Percentiles rank a stretch among this genome's conserved stretches.
These are phyloP conservation scores for Torulaspora indica DNA, from an alignment of 805 yeast species.

Conservation along the genomic window DNA sequence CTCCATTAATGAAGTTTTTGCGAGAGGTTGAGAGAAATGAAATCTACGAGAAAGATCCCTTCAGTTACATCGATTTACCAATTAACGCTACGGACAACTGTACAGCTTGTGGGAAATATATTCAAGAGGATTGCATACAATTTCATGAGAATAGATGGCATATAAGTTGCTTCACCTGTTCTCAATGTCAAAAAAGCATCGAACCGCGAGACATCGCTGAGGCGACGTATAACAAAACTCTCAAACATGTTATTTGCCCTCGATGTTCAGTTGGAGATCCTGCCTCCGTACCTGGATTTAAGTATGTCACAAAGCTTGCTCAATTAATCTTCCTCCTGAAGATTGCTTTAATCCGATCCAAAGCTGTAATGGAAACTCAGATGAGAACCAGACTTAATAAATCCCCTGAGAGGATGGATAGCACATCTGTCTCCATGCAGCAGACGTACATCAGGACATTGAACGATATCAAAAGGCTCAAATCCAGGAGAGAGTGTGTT, in stretches of 20 bases:
- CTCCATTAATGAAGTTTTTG: conserved; percentile 61
- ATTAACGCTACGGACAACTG: conserved; percentile 73
- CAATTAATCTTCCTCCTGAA: conserved; percentile 75
- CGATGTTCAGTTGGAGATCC: conserved; percentile 54
- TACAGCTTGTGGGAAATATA: conserved; percentile 61
- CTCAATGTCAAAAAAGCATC: conserved; percentile 47
- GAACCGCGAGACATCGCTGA: conserved; percentile 41
- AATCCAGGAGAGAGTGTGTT: conserved; percentile 65
- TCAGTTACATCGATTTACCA: conserved; percentile 45
- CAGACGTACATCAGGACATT: conserved; percentile 65
- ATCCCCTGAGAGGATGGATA: conserved; percentile 6
- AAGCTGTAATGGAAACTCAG: conserved; percentile 50
- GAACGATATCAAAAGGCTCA: conserved; percentile 68
- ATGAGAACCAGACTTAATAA: conserved; percentile 18
- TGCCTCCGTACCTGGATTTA: conserved; percentile 52
- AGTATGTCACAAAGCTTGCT: conserved; percentile 56
- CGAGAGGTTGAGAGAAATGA: conserved; percentile 48
- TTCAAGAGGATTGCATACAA: conserved; percentile 76
- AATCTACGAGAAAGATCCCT: conserved; percentile 34
- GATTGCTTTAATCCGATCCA: conserved; percentile 77
- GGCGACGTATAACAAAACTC: conserved; percentile 42
- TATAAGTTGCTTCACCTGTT: conserved; percentile 63
- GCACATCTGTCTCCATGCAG: conserved; percentile 32
- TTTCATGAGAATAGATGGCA: conserved; percentile 76
- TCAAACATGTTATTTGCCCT: conserved; percentile 48